Base-by-base conservation (phyloP, 202 grass and related monocot genomes). In the Dendrocalamus latiflorus region DNA sequence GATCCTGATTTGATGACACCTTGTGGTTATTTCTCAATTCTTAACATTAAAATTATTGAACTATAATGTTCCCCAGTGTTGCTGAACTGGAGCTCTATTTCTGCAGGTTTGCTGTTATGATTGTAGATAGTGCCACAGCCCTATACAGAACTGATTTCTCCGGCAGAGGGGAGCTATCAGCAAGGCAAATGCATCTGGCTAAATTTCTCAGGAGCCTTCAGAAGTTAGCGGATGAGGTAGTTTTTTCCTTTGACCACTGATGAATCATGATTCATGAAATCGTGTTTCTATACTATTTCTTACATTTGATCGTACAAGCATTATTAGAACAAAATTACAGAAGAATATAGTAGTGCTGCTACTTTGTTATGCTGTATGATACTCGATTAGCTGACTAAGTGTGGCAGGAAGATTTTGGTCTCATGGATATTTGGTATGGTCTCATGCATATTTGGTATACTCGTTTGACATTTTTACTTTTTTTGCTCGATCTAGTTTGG, bases 91-190 rank as follows among this genome's bases (percentile, higher is more conserved):
- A 79, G 9, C 33, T 54, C 21, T 69, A 58, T 18, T 59, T 65
- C 21, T 86, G 21, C 74, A 98, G 95, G 88, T 98, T 98, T 81
- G 90, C 92, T 73, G 65, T 94, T 54, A 91, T 98, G 90, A 43
- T 94, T 88, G 87, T n/a, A n/a, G n/a, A n/a, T n/a, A n/a, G n/a
- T n/a, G n/a, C n/a, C n/a, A n/a, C n/a, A n/a, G n/a, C n/a, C n/a
- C 78, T 98, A 68, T 98, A 95, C 83, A 89, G 91, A 89, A 95
- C 89, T 71, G 89, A 95, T 91, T 98, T 98, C 89, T 98, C 89
- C 50, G 96, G 93, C 84, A 80, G 96, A 85, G 93, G 96, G 64
- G 93, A 98, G 60, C 78, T 93, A 63, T 98, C 91, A 36, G 96
- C 93, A 3, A 92, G 96, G 76, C 93, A 98, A 87, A 95, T 98